Conservation (phyloP, 306 rosid genomes). For the Lithocarpus polystachyus region DNA sequence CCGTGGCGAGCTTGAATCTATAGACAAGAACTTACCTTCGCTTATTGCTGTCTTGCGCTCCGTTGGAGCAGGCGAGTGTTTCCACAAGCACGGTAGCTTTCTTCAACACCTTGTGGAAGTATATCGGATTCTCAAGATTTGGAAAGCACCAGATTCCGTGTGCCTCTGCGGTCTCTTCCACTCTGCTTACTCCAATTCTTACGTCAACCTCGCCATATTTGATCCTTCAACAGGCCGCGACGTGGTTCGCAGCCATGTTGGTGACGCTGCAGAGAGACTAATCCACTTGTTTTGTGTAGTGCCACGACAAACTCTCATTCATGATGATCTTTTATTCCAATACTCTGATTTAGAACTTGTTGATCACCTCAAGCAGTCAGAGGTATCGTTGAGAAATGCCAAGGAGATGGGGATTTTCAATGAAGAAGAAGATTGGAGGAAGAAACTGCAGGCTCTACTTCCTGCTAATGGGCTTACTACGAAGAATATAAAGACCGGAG, state of each 20-base stretch:
- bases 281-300: conserved; percentile 75
- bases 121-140: conserved; percentile 64
- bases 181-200: conserved; percentile 89
- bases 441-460: conserved; percentile 48
- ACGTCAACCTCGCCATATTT: conserved; percentile 87
- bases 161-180: conserved; percentile 87
- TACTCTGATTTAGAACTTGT: conserved; percentile 57
- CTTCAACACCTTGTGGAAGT: conserved; percentile 74
- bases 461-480: conserved; percentile 54
- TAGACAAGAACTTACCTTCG: conserved; percentile 51
- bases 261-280: conserved; percentile 57
- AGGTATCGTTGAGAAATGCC: conserved; percentile 31
- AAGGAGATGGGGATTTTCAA: conserved; percentile 33
- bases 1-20: conserved; percentile 53
- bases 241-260: conserved; percentile 54
- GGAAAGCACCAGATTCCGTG: conserved; percentile 52
- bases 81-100: conserved; percentile 95
- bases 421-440: conserved; percentile 61
- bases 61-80: conserved; percentile 87
- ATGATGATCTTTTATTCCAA: conserved; percentile 68
- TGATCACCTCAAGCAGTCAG: conserved; percentile 49
- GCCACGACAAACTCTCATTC: conserved; percentile 73
- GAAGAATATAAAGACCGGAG: conserved; percentile 65
- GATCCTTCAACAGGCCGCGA: conserved; percentile 85
- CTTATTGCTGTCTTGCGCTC: conserved; percentile 52